phyloP scores from a whole-genome alignment of 2,329 filamentous ascomycete genomes.

The Thelonectria rubi region DNA sequence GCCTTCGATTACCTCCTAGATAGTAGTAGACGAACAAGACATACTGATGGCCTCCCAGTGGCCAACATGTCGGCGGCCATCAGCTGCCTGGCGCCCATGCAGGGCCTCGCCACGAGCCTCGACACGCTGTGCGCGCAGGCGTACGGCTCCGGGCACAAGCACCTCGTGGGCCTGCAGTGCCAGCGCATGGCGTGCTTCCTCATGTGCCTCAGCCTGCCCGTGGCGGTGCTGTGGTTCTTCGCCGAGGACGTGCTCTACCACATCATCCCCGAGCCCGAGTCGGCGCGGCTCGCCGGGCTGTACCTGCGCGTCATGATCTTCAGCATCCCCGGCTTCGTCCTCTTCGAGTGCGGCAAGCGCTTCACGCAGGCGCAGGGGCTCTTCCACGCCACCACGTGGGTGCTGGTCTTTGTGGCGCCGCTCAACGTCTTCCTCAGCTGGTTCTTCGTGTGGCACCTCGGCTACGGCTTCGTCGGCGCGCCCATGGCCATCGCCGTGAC shows the following conservation, averaged over 20 bases:
- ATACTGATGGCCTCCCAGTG: constrained; percentile 42
- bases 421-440: constrained; percentile 82
- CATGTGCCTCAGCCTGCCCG: constrained; percentile 75
- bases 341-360: constrained; percentile 81
- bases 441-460: constrained; percentile 77
- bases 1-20: neutral
- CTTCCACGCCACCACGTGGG: constrained; percentile 80
- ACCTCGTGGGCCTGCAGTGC: constrained; percentile 84
- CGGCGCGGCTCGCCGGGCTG: constrained; percentile 72
- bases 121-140: constrained; percentile 95
- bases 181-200: constrained; percentile 85
- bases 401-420: constrained; percentile 78
- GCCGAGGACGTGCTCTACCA: constrained; percentile 70
- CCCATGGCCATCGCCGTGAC: constrained; percentile 83
- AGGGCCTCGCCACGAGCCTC: constrained; percentile 87
- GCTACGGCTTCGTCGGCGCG: constrained; percentile 79
- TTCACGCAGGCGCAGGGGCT: constrained; percentile 86
- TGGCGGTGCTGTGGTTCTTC: constrained; percentile 75
- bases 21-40: neutral
- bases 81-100: constrained; percentile 78
- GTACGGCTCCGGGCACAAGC: constrained; percentile 89
- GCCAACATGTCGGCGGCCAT: constrained; percentile 83
- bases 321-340: constrained; percentile 78
- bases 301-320: constrained; percentile 78
- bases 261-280: constrained; percentile 61